Evolutionary conservation across 768 basidiomycete species (phyloP).

Genomic region (Mycena floridula): DNA sequence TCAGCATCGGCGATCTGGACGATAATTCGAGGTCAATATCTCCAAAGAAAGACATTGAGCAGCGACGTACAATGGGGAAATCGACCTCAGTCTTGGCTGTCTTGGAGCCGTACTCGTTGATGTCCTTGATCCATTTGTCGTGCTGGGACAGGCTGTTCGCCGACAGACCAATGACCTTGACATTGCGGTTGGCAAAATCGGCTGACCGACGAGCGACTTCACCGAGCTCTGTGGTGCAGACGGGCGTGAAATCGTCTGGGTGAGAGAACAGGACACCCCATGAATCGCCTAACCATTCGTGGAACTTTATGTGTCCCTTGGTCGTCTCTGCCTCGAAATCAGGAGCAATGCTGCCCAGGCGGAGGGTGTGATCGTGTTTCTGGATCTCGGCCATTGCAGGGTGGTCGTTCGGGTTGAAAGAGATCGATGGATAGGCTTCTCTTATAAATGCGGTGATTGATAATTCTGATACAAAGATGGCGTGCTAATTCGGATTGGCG

Average conservation of each 20-base stretch:
- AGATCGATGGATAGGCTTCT: neutral
- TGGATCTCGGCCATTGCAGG: slow-evolving; percentile 24
- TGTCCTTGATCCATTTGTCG: slow-evolving; percentile 83
- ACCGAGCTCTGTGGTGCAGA: slow-evolving; percentile 96
- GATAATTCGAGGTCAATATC: neutral
- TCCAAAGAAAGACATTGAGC: neutral
- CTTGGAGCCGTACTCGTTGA: slow-evolving; percentile 73
- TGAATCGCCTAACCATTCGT: slow-evolving; percentile 84
- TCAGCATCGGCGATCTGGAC: slow-evolving; percentile 86
- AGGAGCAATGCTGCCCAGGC: slow-evolving; percentile 85
- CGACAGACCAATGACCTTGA: slow-evolving; percentile 91
- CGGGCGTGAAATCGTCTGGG: slow-evolving; percentile 88
- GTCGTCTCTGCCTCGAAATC: slow-evolving; percentile 92
- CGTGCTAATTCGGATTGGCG: neutral
- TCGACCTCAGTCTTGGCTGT: slow-evolving; percentile 65
- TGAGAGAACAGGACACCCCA: slow-evolving; percentile 96
- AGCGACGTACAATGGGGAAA: slow-evolving; percentile 80
- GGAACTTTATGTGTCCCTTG: slow-evolving; percentile 81
- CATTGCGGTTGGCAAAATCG: slow-evolving; percentile 83
- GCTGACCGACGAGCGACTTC: slow-evolving; percentile 84
- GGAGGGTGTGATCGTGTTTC: slow-evolving; percentile 36
- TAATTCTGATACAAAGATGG: neutral
- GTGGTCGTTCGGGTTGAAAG: slow-evolving; percentile 3
- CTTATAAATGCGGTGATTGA: neutral
- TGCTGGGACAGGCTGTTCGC: slow-evolving; percentile 88